Percentiles rank a stretch among this genome's conserved stretches.
Evolutionary conservation across 495 filamentous ascomycete species (phyloP).

Genomic region (Podospora sp.): DNA sequence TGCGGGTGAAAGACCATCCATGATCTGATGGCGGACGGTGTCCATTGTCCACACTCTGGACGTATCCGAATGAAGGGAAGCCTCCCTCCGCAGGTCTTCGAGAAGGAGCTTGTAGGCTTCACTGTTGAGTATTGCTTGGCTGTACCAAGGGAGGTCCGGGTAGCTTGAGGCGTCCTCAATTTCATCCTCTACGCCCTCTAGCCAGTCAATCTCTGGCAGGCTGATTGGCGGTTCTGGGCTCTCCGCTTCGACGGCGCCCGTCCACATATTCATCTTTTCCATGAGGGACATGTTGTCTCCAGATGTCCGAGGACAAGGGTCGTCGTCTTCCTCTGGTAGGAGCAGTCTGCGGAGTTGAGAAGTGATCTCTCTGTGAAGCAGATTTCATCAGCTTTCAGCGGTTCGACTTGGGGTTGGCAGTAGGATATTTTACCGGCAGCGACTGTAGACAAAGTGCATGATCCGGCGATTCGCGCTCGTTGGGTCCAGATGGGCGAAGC

Average conservation of each 20-base stretch:
- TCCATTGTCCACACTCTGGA: conserved; percentile 3
- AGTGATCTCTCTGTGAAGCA: neutral
- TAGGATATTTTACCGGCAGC: conserved; percentile 6
- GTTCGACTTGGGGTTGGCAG: no score
- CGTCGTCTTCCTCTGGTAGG: conserved; percentile 4
- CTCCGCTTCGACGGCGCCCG: neutral
- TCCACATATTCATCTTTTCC: conserved; percentile 16
- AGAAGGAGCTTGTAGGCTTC: conserved; percentile 8
- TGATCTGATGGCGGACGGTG: conserved; percentile 4
- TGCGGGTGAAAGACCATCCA: neutral
- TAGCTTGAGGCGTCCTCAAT: neutral
- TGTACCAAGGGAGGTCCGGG: conserved; percentile 7
- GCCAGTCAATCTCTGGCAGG: neutral
- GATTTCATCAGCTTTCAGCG: neutral
- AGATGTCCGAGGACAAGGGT: neutral
- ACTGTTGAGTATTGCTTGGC: conserved; percentile 12
- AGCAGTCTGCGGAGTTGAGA: conserved; percentile 4
- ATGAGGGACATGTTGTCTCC: neutral
- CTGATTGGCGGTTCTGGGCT: neutral
- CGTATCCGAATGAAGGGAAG: neutral
- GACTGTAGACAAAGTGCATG: conserved; percentile 19
- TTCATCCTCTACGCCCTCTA: conserved; percentile 8
- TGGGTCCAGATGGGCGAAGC: conserved; percentile 5
- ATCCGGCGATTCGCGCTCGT: conserved; percentile 8
- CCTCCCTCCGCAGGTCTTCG: conserved; percentile 5